Percentiles rank a stretch among this genome's conserved stretches.
These are phyloP conservation scores for Tilletia setariae DNA, from an alignment of 1,284 basidiomycete genomes.

Conservation along the genomic window DNA sequence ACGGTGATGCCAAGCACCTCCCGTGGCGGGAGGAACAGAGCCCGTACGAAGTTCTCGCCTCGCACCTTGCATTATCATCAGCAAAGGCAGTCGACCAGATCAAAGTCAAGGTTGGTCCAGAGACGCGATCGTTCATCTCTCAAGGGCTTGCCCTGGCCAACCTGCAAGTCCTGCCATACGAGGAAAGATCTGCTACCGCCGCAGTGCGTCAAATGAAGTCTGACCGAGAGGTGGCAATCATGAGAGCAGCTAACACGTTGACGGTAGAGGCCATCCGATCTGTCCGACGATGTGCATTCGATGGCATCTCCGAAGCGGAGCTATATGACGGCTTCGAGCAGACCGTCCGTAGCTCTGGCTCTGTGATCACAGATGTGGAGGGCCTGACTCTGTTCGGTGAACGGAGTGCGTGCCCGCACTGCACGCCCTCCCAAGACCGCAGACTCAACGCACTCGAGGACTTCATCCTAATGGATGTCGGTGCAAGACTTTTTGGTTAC, in stretches of 20 bases:
- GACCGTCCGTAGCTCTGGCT: slow-evolving; percentile 23
- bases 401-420: slow-evolving; percentile 52
- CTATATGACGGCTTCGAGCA: slow-evolving; percentile 55
- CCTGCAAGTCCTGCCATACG: slow-evolving; percentile 27
- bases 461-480: slow-evolving; percentile 74
- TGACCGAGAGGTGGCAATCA: slow-evolving; percentile 18
- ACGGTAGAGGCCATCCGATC: slow-evolving; percentile 71
- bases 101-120: slow-evolving; percentile 64
- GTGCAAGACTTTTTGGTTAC: slow-evolving; percentile 64
- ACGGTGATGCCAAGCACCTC: slow-evolving; percentile 60
- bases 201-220: slow-evolving; percentile 2
- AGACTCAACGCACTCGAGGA: slow-evolving; percentile 63
- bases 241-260: slow-evolving; percentile 58
- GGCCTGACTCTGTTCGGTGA: slow-evolving; percentile 75
- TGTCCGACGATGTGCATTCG: slow-evolving; percentile 64
- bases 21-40: slow-evolving; percentile 72
- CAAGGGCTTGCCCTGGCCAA: slow-evolving; percentile 58
- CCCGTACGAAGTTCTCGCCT: slow-evolving; percentile 65
- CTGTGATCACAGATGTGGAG: slow-evolving; percentile 64
- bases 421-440: slow-evolving; percentile 57
- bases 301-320: slow-evolving; percentile 74
- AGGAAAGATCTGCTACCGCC: not conserved
- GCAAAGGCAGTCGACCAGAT: slow-evolving; percentile 30
- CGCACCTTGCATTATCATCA: slow-evolving; percentile 56
- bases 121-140: slow-evolving; percentile 60